phyloP scores from a whole-genome alignment of 2,329 filamentous ascomycete species.

The Ceratocystis variospora region DNA sequence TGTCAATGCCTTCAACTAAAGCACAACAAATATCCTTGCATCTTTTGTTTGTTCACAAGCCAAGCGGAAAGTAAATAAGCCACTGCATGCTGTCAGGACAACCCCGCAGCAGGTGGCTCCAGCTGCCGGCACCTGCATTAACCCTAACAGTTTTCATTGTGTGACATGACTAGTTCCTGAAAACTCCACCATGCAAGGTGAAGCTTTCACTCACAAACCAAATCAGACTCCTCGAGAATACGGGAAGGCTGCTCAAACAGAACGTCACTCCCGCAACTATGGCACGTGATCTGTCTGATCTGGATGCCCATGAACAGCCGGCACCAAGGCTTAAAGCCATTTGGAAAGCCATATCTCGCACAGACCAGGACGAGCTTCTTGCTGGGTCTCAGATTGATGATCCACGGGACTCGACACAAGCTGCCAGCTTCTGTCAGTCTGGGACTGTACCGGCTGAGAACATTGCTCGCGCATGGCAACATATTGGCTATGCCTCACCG shows the following conservation, averaged over 20 bases:
- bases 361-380: conserved; percentile 39
- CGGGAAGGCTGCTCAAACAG: not conserved
- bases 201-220: not conserved
- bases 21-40: not conserved
- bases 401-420: conserved; percentile 27
- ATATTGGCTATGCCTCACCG: conserved; percentile 28
- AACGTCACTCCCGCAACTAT: not conserved
- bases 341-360: conserved; percentile 63
- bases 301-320: conserved; percentile 68
- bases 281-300: conserved; percentile 24
- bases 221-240: not conserved
- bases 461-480: conserved; percentile 32
- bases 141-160: not conserved
- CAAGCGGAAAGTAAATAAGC: conserved; percentile 13
- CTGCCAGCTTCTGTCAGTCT: conserved; percentile 34
- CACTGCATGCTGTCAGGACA: conserved; percentile 6
- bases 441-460: conserved; percentile 32
- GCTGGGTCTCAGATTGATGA: conserved; percentile 43
- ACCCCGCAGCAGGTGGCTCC: not conserved
- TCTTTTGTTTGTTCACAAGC: conserved; percentile 8
- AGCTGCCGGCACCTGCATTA: not conserved
- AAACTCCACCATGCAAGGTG: not conserved
- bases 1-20: too few relatives aligned
- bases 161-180: not conserved
- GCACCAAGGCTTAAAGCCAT: conserved; percentile 53